Conservation (phyloP, 2,329 filamentous ascomycete species). For the Aspergillaceae sp. region DNA sequence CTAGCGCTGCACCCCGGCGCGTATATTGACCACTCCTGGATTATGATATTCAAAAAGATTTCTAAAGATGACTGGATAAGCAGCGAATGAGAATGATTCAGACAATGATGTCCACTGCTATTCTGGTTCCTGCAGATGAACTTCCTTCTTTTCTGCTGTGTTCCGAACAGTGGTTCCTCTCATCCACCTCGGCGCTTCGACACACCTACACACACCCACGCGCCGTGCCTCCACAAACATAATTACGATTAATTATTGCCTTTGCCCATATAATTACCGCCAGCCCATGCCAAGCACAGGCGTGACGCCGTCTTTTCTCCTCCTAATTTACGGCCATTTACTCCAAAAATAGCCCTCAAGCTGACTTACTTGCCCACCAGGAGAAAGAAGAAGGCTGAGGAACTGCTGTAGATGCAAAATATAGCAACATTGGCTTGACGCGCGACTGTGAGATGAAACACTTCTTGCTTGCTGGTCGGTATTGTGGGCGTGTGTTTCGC, state of each 20-base stretch:
- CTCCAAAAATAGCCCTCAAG: conserved; percentile 17
- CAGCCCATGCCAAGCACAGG: conserved; percentile 7
- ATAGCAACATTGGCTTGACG: conserved; percentile 32
- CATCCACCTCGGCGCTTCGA: conserved; percentile 13
- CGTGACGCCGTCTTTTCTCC: conserved; percentile 8
- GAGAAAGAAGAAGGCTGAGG: conserved; percentile 13
- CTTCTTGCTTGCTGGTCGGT: conserved; percentile 5
- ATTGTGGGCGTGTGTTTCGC: conserved; percentile 13
- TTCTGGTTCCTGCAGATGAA: not conserved
- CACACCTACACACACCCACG: not conserved
- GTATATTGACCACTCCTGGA: not conserved
- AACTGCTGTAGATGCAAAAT: conserved; percentile 27
- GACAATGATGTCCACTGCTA: not conserved
- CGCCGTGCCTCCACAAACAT: not conserved
- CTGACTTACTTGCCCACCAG: too few species aligned
- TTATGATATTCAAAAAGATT: not conserved
- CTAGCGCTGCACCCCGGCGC: not conserved
- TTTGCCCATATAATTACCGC: conserved; percentile 12
- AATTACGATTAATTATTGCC: not conserved
- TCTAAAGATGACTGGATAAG: not conserved
- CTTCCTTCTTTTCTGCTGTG: not conserved
- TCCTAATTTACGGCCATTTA: conserved; percentile 5
- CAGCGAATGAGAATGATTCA: not conserved
- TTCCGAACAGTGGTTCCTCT: not conserved
- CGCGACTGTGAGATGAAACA: conserved; percentile 32